Evolutionary conservation across 441 rosid species (phyloP).

Genomic region (Syzygium malaccense): DNA sequence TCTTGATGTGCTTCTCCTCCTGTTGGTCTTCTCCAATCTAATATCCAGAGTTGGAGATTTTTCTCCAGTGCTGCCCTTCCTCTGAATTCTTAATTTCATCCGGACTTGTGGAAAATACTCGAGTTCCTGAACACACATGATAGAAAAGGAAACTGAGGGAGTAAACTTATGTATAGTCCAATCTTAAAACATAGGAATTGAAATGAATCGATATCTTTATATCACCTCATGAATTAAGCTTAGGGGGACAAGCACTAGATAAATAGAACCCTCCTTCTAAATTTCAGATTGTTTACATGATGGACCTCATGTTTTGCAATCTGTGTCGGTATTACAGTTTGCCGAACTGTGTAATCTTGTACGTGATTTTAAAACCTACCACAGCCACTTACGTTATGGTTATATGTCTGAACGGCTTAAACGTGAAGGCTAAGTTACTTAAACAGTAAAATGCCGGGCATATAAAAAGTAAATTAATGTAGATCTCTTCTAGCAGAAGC

Average conservation of each 20-base stretch:
- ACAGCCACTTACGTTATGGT: neutral
- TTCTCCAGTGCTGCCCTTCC: conserved; percentile 33
- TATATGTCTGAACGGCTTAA: neutral
- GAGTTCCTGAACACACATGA: conserved; percentile 48
- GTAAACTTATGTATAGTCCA: neutral
- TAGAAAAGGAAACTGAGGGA: neutral
- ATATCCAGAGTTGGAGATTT: conserved; percentile 39
- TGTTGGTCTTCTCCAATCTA: conserved; percentile 65
- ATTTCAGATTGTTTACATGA: neutral
- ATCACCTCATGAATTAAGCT: neutral
- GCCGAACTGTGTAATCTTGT: neutral
- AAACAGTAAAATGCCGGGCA: neutral
- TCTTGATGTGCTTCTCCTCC: conserved; percentile 56
- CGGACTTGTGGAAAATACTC: conserved; percentile 67
- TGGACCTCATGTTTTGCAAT: neutral
- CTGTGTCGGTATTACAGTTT: neutral
- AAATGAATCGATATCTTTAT: neutral
- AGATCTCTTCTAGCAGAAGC: neutral
- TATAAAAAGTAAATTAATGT: neutral
- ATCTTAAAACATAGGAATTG: neutral
- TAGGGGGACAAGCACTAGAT: neutral
- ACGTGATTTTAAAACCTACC: neutral
- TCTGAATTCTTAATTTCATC: conserved; percentile 58
- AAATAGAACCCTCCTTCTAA: neutral
- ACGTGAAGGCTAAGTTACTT: neutral